A percentile compares a stretch with the other conserved stretches of the same genome.
Conservation (phyloP, 148 eudicot genomes). For the Drosera capensis region DNA sequence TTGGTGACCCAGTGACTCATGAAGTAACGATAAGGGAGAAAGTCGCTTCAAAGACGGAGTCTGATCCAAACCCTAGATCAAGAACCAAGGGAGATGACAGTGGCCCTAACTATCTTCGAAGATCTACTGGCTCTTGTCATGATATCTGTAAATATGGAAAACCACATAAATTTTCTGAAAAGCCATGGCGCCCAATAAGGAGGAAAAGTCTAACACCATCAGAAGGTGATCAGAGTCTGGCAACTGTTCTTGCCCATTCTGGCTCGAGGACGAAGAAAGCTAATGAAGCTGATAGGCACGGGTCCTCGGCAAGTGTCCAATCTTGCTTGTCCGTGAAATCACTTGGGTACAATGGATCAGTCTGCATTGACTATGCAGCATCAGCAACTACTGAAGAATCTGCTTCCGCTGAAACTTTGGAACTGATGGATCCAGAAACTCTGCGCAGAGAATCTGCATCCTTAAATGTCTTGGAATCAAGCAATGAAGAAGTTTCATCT, state of each 20-base stretch:
- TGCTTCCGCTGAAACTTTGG: conserved; percentile 9
- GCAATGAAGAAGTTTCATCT: neutral
- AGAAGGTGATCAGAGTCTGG: conserved; percentile 7
- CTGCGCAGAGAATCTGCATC: conserved; percentile 7
- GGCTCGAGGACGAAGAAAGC: conserved; percentile 20
- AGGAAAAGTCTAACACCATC: conserved; percentile 21
- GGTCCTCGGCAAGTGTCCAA: conserved; percentile 9
- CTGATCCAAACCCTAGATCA: too few relatives aligned
- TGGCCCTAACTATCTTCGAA: too few relatives aligned
- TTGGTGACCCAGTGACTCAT: too few relatives aligned
- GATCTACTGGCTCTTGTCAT: conserved; percentile 87
- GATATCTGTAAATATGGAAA: conserved; percentile 66
- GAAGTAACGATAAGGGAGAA: too few relatives aligned
- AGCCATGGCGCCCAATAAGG: conserved; percentile 16
- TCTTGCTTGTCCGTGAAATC: conserved; percentile 8
- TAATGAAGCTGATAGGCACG: conserved; percentile 14
- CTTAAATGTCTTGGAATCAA: neutral
- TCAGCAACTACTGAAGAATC: neutral
- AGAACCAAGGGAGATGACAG: too few relatives aligned
- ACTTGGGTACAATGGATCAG: conserved; percentile 7
- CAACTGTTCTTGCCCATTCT: conserved; percentile 15
- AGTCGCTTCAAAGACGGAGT: too few relatives aligned
- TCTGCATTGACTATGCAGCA: conserved; percentile 5
- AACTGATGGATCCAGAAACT: conserved; percentile 17
- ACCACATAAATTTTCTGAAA: conserved; percentile 26